Base-by-base conservation (phyloP, 1,284 basidiomycete genomes). In the Ustilago cynodontis region DNA sequence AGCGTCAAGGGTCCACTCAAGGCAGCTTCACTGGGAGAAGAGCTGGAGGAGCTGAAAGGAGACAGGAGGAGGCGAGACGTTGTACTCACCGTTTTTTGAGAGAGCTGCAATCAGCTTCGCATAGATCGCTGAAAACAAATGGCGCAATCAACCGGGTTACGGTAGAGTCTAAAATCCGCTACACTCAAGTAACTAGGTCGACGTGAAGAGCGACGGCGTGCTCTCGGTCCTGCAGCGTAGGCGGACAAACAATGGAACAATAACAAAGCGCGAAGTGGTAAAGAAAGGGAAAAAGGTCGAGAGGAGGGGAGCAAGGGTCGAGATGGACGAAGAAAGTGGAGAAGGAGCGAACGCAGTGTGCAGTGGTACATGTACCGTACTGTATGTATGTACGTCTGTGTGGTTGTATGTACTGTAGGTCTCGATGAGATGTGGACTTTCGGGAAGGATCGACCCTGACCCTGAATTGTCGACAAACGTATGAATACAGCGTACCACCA, bases 401-500 rank as follows among this genome's bases (percentile, higher is more conserved):
- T n/a, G n/a, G n/a, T n/a, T n/a, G n/a, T n/a, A n/a, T n/a, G n/a
- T n/a, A n/a, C n/a, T 26, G 45, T 47, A 49, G 47, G 47, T 29
- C 47, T 50, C 47, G 47, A 50, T 50, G 22, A 28, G 20, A 50
- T 49, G 18, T 29, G 13, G 50, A 52, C 16, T 10, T 31, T 28
- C 37, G 29, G 14, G 35, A 43, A 43, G 20, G 13, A 43, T 29
- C 54, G 37, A 43, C 54, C 39, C 37, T 56, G 37, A 43, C 54
- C 39, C 37, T 56, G 54, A 41, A 56, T 16, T 49, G 47, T 49
- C 37, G 7, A 56, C 26, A 56, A 56, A 35, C 20, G 16, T 49
- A 16, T 14, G 22, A 26, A 49, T 5, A 26, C 26, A 52, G 51
- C 20, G 51, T 33, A 52, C 51, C 49, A 51, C 7, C 9, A 31